These are phyloP conservation scores for Exutisphaerella laricina DNA, from an alignment of 2,329 filamentous ascomycete genomes.

Conservation along the genomic window DNA sequence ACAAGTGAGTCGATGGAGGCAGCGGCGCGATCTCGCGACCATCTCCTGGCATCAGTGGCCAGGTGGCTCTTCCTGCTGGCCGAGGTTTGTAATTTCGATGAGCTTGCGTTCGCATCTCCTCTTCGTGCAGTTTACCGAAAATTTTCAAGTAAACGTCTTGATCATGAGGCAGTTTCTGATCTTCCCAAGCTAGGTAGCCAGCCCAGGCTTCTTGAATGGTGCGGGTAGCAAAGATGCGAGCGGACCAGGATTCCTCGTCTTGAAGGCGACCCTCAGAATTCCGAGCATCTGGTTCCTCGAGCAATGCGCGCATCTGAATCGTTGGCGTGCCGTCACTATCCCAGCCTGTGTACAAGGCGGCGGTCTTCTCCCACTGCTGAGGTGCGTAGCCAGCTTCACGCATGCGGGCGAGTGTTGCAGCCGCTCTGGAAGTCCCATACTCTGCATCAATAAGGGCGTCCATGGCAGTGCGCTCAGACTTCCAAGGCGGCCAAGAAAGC, in stretches of 20 bases:
- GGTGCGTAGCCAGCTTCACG: slow-evolving; percentile 53
- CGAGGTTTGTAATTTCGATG: neutral
- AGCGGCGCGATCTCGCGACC: slow-evolving; percentile 50
- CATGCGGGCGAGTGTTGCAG: slow-evolving; percentile 52
- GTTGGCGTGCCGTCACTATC: slow-evolving; percentile 59
- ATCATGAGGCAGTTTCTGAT: slow-evolving; percentile 35
- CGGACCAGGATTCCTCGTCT: slow-evolving; percentile 46
- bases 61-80: slow-evolving; percentile 7
- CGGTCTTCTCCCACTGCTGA: slow-evolving; percentile 49
- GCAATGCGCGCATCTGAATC: slow-evolving; percentile 52
- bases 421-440: slow-evolving; percentile 53
- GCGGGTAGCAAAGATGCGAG: slow-evolving; percentile 54
- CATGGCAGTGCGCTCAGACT: slow-evolving; percentile 55
- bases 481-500: slow-evolving; percentile 61
- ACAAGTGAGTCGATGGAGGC: slow-evolving; percentile 56
- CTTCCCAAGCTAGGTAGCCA: slow-evolving; percentile 54
- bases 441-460: slow-evolving; percentile 53
- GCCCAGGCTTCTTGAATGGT: slow-evolving; percentile 61
- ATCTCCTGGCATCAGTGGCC: slow-evolving; percentile 54
- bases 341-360: slow-evolving; percentile 55
- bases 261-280: neutral
- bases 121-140: slow-evolving; percentile 50
- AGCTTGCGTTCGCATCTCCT: slow-evolving; percentile 10
- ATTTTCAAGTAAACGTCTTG: slow-evolving; percentile 50
- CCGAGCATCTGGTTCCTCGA: slow-evolving; percentile 24